These are phyloP conservation scores for Septoria linicola DNA, from an alignment of 2,329 filamentous ascomycete genomes.

Conservation along the genomic window DNA sequence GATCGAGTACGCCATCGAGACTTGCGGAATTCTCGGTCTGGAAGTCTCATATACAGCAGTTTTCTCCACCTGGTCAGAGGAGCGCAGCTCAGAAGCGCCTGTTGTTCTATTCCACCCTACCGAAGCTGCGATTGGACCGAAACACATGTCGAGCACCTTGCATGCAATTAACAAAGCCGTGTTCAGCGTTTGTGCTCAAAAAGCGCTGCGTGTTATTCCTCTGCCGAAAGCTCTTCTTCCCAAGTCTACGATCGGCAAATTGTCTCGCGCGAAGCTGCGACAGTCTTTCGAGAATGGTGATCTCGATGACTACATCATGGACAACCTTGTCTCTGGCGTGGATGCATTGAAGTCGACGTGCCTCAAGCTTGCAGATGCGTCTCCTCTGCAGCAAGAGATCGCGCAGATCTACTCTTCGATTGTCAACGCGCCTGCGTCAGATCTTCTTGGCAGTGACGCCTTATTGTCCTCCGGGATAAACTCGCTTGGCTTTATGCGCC, in stretches of 20 bases:
- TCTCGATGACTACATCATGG: slow-evolving; percentile 20
- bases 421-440: slow-evolving; percentile 13
- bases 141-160: slow-evolving; percentile 18
- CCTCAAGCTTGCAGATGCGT: slow-evolving; percentile 7
- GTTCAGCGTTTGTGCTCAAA: slow-evolving; percentile 24
- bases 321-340: neutral
- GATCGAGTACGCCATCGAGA: slow-evolving; percentile 28
- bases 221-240: slow-evolving; percentile 24
- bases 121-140: slow-evolving; percentile 24
- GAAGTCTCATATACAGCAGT: slow-evolving; percentile 23
- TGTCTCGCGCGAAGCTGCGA: slow-evolving; percentile 26
- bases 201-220: slow-evolving; percentile 23
- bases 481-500: slow-evolving; percentile 25
- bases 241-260: slow-evolving; percentile 30
- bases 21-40: slow-evolving; percentile 17
- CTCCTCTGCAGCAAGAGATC: slow-evolving; percentile 24
- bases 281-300: slow-evolving; percentile 20
- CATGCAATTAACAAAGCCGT: slow-evolving; percentile 23
- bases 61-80: slow-evolving; percentile 27
- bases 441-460: slow-evolving; percentile 19
- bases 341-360: neutral
- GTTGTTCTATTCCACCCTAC: slow-evolving; percentile 28
- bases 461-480: slow-evolving; percentile 23
- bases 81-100: slow-evolving; percentile 22
- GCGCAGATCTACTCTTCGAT: slow-evolving; percentile 21